Evolutionary conservation across 441 rosid species (phyloP).

Genomic region (Corymbia calophylla): DNA sequence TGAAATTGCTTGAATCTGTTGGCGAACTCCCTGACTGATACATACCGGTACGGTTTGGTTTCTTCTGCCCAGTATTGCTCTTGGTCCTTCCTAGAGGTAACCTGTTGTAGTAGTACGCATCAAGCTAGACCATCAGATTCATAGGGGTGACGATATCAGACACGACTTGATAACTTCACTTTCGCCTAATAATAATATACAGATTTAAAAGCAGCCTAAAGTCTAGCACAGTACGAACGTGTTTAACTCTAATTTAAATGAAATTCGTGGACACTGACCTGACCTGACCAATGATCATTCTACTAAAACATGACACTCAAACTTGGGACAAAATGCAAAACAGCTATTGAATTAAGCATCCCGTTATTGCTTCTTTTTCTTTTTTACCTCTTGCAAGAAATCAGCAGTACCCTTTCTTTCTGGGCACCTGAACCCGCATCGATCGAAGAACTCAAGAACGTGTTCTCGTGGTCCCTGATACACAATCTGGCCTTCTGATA

Average conservation of each 20-base stretch:
- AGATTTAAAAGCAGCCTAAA: not conserved
- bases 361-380: not conserved
- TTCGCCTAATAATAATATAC: too few relatives aligned
- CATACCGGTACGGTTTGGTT: constrained; percentile 41
- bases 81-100: constrained; percentile 86
- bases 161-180: not conserved
- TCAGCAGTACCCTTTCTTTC: constrained; percentile 89
- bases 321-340: not conserved
- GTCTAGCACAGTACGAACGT: not conserved
- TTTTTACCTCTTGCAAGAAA: constrained; percentile 79
- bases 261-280: not conserved
- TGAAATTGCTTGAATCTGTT: constrained; percentile 56
- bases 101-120: constrained; percentile 28
- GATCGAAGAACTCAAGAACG: constrained; percentile 63
- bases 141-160: not conserved
- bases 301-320: not conserved
- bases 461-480: constrained; percentile 81
- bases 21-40: constrained; percentile 61
- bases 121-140: not conserved
- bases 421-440: constrained; percentile 75
- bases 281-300: not conserved
- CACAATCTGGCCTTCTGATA: constrained; percentile 73
- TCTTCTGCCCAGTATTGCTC: constrained; percentile 73
- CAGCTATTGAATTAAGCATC: not conserved
- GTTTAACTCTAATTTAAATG: not conserved